Base-by-base conservation (phyloP, 768 basidiomycete genomes). In the Kwoniella newhampshirensis region DNA sequence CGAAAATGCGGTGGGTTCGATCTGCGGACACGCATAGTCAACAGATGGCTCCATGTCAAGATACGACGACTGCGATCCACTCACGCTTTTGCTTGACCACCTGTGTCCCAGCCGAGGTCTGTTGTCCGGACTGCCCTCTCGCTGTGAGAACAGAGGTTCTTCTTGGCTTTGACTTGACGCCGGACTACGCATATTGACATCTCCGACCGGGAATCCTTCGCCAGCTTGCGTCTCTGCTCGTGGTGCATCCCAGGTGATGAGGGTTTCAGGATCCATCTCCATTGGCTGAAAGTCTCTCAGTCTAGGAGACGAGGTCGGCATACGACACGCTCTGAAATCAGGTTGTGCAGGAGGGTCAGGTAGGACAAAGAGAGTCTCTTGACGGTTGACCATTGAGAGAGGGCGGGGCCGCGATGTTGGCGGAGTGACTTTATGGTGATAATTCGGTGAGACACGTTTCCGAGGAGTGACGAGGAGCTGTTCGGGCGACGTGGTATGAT, bases 201-300 rank as follows among this genome's bases (percentile, higher is more conserved):
- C 41, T 23, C 7, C 41, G 30, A 15, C 32, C 21, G n/a, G 26
- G 25, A 17, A 2, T 11, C 11, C 54, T 8, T 23, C 35, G 23
- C 49, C 40, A 21, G 7, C 54, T 11, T 30, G 23, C 13, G 26
- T 43, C 40, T 9, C 23, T 40, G 18, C 54, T 46, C 61, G n/a
- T n/a, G 32, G 32, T 18, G 58, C 41, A 61, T 64, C 62, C 69
- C 69, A 71, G 12, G 64, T 62, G 43, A 71, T 44, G 20, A 71
- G 51, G 3, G 69, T 71, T 43, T 71, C 69, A 21, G 67, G 53
- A 21, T 64, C 56, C 62, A 70, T 64, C 18, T 63, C 49, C 58
- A 67, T 5, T 51, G 48, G 20, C 57, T 44, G 15, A 11, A 41
- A 18, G 26, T 23, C 48, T 32, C n/a, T 23, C 25, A 35, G 13